These are phyloP conservation scores for Globisporangium polare DNA, from an alignment of 352 stramenopile genomes.

Conservation along the genomic window DNA sequence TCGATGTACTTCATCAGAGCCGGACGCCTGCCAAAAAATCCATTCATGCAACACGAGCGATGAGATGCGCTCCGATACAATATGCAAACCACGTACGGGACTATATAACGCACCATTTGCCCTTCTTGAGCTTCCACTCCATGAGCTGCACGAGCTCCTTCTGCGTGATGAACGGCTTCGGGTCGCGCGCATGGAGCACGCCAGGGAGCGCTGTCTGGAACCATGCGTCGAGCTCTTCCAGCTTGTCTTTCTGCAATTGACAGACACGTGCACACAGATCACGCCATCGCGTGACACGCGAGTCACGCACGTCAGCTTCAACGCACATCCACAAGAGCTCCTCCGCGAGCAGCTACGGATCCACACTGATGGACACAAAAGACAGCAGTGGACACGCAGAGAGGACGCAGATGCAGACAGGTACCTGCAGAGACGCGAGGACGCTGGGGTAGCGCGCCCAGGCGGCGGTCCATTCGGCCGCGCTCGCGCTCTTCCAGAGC, in stretches of 20 bases:
- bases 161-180: constrained; percentile 45
- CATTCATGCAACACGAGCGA: too few species aligned
- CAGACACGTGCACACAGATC: not conserved
- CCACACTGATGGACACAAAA: not conserved
- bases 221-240: constrained; percentile 59
- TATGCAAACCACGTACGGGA: too few species aligned
- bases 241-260: constrained; percentile 42
- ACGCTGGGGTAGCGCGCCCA: constrained; percentile 41
- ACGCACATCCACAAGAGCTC: not conserved
- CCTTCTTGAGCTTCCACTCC: constrained; percentile 85
- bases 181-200: constrained; percentile 42
- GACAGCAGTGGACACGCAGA: not conserved
- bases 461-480: constrained; percentile 28
- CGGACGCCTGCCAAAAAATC: constrained; percentile 38
- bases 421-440: constrained; percentile 36
- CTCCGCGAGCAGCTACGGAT: not conserved
- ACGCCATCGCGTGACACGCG: not conserved
- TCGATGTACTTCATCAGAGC: constrained; percentile 74
- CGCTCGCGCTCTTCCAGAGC: constrained; percentile 25
- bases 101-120: constrained; percentile 53
- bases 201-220: constrained; percentile 37
- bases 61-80: too few species aligned
- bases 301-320: not conserved
- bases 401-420: not conserved
- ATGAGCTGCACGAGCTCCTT: constrained; percentile 59